These are phyloP conservation scores for Volvox reticuliferus DNA, from an alignment of 139 green algal species.

Conservation along the genomic window DNA sequence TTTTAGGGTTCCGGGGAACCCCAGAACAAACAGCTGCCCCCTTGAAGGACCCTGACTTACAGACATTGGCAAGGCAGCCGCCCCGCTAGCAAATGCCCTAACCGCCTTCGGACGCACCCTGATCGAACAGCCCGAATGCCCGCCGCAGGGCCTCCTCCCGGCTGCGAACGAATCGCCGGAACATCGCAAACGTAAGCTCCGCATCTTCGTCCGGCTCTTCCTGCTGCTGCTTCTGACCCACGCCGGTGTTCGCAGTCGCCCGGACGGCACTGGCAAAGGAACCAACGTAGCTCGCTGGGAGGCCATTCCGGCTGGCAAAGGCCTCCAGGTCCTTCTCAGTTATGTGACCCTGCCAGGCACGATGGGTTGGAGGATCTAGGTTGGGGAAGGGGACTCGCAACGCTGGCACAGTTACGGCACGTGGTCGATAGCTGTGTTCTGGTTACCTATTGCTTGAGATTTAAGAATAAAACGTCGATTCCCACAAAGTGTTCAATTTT, in stretches of 20 bases:
- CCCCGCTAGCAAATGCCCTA: too few relatives aligned
- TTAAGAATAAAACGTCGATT: too few relatives aligned
- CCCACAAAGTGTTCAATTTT: too few relatives aligned
- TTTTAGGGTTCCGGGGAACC: too few relatives aligned
- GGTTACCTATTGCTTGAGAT: too few relatives aligned
- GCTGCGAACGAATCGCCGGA: slow-evolving; percentile 62
- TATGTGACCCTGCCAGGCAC: slow-evolving; percentile 34
- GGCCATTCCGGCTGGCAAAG: slow-evolving; percentile 18
- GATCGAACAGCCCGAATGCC: slow-evolving; percentile 70
- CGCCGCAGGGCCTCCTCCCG: slow-evolving; percentile 65
- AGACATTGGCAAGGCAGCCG: too few relatives aligned
- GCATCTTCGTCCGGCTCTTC: background rate
- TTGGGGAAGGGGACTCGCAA: too few relatives aligned
- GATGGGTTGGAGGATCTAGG: too few relatives aligned
- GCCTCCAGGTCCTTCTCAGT: slow-evolving; percentile 39
- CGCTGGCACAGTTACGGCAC: too few relatives aligned
- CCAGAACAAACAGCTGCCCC: too few relatives aligned
- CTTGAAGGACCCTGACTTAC: too few relatives aligned
- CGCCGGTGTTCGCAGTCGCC: background rate
- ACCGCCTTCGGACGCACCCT: slow-evolving; percentile 31
- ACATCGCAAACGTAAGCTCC: slow-evolving; percentile 48
- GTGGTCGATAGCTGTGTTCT: too few relatives aligned
- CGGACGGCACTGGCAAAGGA: slow-evolving; percentile 30
- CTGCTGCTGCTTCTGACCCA: background rate
- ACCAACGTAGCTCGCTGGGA: background rate